Evolutionary conservation across 495 filamentous ascomycete species (phyloP).

Genomic region (Bacidia gigantensis): DNA sequence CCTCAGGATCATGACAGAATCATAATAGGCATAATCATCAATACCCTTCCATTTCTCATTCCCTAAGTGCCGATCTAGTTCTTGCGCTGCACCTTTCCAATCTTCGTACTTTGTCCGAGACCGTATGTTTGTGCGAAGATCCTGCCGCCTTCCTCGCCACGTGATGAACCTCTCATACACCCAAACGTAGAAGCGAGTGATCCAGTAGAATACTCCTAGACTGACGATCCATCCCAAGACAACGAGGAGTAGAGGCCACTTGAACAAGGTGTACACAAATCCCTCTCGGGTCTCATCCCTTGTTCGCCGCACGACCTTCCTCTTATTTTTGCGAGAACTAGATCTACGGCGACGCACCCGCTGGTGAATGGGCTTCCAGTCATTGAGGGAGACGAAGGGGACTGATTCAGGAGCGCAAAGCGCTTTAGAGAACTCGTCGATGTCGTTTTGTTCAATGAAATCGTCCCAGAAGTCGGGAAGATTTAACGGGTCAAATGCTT

Average conservation of each 20-base stretch:
- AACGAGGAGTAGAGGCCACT: slow-evolving; percentile 76
- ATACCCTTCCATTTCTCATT: slow-evolving; percentile 74
- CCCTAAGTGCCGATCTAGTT: slow-evolving; percentile 69
- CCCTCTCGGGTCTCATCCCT: slow-evolving; percentile 91
- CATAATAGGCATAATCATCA: slow-evolving; percentile 92
- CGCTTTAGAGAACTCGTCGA: slow-evolving; percentile 37
- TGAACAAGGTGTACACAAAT: slow-evolving; percentile 71
- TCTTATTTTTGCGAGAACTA: slow-evolving; percentile 20
- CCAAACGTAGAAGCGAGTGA: slow-evolving; percentile 79
- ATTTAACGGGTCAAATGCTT: slow-evolving; percentile 27
- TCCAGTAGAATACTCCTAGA: slow-evolving; percentile 52
- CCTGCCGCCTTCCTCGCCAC: slow-evolving; percentile 53
- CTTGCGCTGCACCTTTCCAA: slow-evolving; percentile 65
- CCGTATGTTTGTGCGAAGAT: slow-evolving; percentile 53
- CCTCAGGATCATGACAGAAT: slow-evolving; percentile 63
- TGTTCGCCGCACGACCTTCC: slow-evolving; percentile 37
- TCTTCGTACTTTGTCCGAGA: slow-evolving; percentile 59
- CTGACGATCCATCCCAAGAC: slow-evolving; percentile 70
- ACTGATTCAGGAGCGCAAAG: slow-evolving; percentile 35
- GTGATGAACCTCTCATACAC: slow-evolving; percentile 26
- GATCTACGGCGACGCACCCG: slow-evolving; percentile 39
- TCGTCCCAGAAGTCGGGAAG: slow-evolving; percentile 53
- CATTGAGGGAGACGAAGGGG: slow-evolving; percentile 57
- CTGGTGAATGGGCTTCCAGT: slow-evolving; percentile 71
- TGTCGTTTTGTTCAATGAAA: slow-evolving; percentile 45